Base-by-base conservation (phyloP, 768 basidiomycete genomes). In the Strobilomyces confusus region DNA sequence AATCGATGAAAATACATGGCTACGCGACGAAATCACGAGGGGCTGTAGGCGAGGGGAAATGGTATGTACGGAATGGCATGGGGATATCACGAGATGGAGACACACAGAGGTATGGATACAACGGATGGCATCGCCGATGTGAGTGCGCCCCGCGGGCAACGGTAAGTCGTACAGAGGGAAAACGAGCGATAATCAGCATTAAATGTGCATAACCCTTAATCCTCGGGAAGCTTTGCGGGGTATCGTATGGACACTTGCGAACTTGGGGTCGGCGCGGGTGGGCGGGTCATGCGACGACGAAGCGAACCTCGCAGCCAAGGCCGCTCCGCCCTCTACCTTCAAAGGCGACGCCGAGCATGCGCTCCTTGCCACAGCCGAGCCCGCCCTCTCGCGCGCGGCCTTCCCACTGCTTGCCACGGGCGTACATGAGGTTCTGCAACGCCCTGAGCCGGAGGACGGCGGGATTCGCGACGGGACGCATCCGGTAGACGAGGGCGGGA, bases 381-480 rank as follows among this genome's bases (percentile, higher is more conserved):
- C 71, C 70, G 36, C 78, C 79, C 44, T 81, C 80, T 23, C 74
- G 68, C 38, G 70, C 75, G 13, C 73, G 69, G 4, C 78, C 79
- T 57, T 78, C 78, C 77, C 78, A 79, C 54, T 66, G 61, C 57
- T 72, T 64, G n/a, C 72, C 77, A 4, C 71, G 69, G 55, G 70
- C 69, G 59, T 62, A 73, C 63, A 80, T 73, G 9, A 79, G 65
- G 59, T 84, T 85, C 60, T 81, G 78, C 61, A 84, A 67, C n/a
- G 86, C 86, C 63, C 75, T 76, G 38, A 87, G 62, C 4, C 84
- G 72, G 47, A 87, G 71, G 55, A 79, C 73, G 41, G 79, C 73
- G 7, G 84, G 84, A 59, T 88, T 87, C 49, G 79, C 71, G 6
- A 86, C 75, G 3, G 79, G 79, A 9, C 86, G 75, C 58, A 80